phyloP scores from a whole-genome alignment of 106 monocot species.

The Allium sativum region DNA sequence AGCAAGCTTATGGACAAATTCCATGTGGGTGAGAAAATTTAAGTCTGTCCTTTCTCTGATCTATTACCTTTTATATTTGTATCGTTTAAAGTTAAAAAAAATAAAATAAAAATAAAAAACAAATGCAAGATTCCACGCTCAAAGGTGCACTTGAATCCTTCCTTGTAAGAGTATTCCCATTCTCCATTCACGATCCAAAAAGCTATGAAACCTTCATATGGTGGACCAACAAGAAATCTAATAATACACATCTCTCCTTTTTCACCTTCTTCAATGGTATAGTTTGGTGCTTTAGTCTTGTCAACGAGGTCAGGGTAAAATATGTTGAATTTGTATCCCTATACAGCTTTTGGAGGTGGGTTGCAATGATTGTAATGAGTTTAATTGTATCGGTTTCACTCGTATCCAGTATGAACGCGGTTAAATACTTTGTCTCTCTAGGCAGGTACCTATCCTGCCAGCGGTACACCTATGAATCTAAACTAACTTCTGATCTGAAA shows the following conservation, averaged over 20 bases:
- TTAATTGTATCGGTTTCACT: constrained; percentile 97
- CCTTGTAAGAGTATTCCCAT: constrained; percentile 97
- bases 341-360: constrained; percentile 89
- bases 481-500: constrained; percentile 80
- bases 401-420: constrained; percentile 91
- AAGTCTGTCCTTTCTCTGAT: no score
- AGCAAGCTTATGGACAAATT: no score
- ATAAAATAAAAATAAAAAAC: no score
- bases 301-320: constrained; percentile 97
- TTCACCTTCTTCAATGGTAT: constrained; percentile 82
- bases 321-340: constrained; percentile 97
- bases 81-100: constrained; percentile 94
- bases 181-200: constrained; percentile 93
- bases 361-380: constrained; percentile 97
- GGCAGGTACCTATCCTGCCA: constrained; percentile 99
- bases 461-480: constrained; percentile 97
- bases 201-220: constrained; percentile 90
- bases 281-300: constrained; percentile 70
- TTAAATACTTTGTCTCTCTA: constrained; percentile 96
- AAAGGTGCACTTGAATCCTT: constrained; percentile 92
- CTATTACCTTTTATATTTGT: constrained; percentile 58
- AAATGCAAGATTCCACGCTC: constrained; percentile 90
- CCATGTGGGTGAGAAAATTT: no score
- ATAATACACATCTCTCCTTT: constrained; percentile 85
- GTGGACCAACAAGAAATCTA: constrained; percentile 91